A percentile compares a stretch with the other conserved stretches of the same genome.
Conservation (phyloP, 2,329 filamentous ascomycete genomes). For the Hymenoscyphus albidus region DNA sequence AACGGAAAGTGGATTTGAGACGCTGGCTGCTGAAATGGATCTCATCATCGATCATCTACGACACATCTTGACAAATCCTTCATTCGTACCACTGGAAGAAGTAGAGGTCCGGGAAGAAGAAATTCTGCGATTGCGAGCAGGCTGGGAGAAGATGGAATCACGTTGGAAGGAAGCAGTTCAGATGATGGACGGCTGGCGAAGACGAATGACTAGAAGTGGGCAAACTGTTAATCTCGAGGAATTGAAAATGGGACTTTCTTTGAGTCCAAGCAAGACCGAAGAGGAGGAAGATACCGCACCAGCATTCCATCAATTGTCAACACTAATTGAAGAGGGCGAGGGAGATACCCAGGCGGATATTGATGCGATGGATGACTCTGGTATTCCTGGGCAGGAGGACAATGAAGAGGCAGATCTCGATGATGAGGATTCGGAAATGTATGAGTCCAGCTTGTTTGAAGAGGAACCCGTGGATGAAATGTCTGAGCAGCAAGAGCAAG, state of each 20-base stretch:
- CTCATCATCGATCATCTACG: slow-evolving; percentile 75
- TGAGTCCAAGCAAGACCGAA: slow-evolving; percentile 55
- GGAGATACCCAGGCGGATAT: slow-evolving; percentile 36
- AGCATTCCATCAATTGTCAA: slow-evolving; percentile 35
- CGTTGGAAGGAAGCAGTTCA: slow-evolving; percentile 86
- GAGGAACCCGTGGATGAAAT: slow-evolving; percentile 41
- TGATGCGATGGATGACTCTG: slow-evolving; percentile 34
- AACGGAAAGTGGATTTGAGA: slow-evolving; percentile 50
- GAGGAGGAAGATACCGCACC: slow-evolving; percentile 49
- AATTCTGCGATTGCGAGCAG: slow-evolving; percentile 74
- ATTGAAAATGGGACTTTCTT: slow-evolving; percentile 62
- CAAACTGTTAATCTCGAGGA: slow-evolving; percentile 67
- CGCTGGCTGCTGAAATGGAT: slow-evolving; percentile 69
- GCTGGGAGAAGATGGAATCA: slow-evolving; percentile 90
- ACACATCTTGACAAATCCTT: slow-evolving; percentile 85
- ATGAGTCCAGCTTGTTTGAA: slow-evolving; percentile 43
- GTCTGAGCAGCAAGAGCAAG: slow-evolving; percentile 14
- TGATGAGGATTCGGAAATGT: slow-evolving; percentile 27
- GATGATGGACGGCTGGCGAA: slow-evolving; percentile 90
- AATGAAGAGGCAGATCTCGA: slow-evolving; percentile 31
- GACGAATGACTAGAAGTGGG: slow-evolving; percentile 68
- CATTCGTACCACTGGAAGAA: slow-evolving; percentile 92
- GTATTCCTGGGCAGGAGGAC: slow-evolving; percentile 21
- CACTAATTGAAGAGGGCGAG: slow-evolving; percentile 31
- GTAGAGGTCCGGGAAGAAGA: slow-evolving; percentile 90